Evolutionary conservation across 2,329 filamentous ascomycete genomes (phyloP), one percentile per base, ranked within the genome.

Genomic region (Fusarium lateritium): DNA sequence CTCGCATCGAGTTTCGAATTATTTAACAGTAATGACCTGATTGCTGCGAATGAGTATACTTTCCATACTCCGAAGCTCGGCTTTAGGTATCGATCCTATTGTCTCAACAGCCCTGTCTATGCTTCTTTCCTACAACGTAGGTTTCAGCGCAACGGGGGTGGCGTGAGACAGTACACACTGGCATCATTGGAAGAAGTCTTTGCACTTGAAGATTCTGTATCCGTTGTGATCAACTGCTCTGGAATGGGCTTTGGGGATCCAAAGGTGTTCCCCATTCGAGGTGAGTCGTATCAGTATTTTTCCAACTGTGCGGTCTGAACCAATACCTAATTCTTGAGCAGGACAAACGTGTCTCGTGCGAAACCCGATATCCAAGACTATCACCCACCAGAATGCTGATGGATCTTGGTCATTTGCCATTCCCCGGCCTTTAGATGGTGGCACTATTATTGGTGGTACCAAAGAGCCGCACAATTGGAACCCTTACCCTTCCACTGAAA

Each of bases 371-470:
- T 13, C 31, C 2, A 44, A 55, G 15, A 58, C 55, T 1, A 5
- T 58, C 2, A 58, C 55, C 14, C 19, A 10, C 8, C 55, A 55
- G 2, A 45, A 55, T 5, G 43, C 31, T 1, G 55, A 58, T 24
- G 55, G 49, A 1, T 36, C 55, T 5, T 58, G 55, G 55, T 58
- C 55, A 1, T 58, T 58, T 24, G 55, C 55, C 31, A 58, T 58
- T 24, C 49, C 55, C 6, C 49, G 55, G 6, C 55, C 55, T 6
- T 11, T 55, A 13, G 46, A 58, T n/a, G 55, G 55, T 4, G 55
- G 55, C 0, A 58, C 55, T 7, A 55, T 58, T 11, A 45, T 58
- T 6, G 55, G 55, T 4, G 55, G 55, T 3, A 55, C 55, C 31
- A 58, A 58, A 14, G 49, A 58, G 5, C 39, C 49, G 0, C 13